Base-by-base conservation (phyloP, 108 stramenopile species). In the Cyclotella kingstonii region DNA sequence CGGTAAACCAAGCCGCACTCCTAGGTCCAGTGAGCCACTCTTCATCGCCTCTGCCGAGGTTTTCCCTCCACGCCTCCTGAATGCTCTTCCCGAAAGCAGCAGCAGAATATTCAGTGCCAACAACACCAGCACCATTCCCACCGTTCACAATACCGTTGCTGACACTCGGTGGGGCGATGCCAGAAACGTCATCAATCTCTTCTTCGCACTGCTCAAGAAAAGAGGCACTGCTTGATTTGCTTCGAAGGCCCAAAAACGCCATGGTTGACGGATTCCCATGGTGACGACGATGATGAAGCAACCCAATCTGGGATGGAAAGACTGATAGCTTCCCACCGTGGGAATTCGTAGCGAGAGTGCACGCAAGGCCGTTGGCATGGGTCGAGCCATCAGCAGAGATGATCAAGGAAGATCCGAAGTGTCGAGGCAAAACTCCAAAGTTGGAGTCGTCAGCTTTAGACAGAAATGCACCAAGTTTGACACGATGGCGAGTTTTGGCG, bases 51-150 rank as follows among this genome's bases (percentile, higher is more conserved):
- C 85, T 82, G 23, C 79, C 79, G 8, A 90, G 69, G 65, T 90
- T 90, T 54, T 80, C 75, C 84, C 74, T 90, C 89, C 89, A 90
- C 11, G 79, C 79, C 44, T 89, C 82, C 35, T 81, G 80, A 38
- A 70, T 68, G 28, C 60, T 61, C 44, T 69, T 68, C 9, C 54
- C 55, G 10, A 11, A 45, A 34, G 44, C 75, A 28, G 41, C 52
- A 17, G 31, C 38, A 19, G n/a, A n/a, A n/a, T n/a, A n/a, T n/a
- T n/a, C n/a, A n/a, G n/a, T n/a, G n/a, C n/a, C 22, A 23, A 30
- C 66, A 17, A 42, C 30, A 22, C 23, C 19, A 6, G 26, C 4
- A 21, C 39, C 51, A 25, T 41, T 29, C 12, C 18, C 26, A 23
- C 19, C 46, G 7, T 35, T 27, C 23, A 43, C 43, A 22, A 49